Base-by-base conservation (phyloP, 2,329 filamentous ascomycete species). In the Macroventuria anomochaeta region DNA sequence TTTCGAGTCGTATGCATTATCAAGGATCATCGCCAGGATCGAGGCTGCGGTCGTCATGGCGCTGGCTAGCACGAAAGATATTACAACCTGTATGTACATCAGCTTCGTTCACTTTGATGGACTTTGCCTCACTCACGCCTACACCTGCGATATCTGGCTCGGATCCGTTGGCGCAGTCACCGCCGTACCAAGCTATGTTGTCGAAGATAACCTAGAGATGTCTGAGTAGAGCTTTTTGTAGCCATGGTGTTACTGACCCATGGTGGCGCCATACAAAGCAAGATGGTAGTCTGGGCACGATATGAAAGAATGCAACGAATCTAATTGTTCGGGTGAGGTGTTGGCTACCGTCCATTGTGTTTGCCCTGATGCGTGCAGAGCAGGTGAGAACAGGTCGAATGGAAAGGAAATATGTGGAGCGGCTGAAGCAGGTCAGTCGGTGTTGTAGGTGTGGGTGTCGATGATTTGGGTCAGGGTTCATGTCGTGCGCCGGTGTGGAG, bases 11-110 rank as follows among this genome's bases (percentile, higher is more conserved):
- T 66, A 67, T 0, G 63, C 62, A 40, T 70, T 67, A 44, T 71
- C 68, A 34, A 72, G 65, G n/a, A 71, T 41, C 61, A 71, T 70
- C 6, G 67, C 69, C 11, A 71, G 53, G n/a, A 71, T 63, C 0
- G 68, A 70, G 15, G 68, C 65, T 2, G 55, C 52, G 0, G 67
- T 71, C 2, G 69, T 70, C 62, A 71, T 64, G 38, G 64, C 55
- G 50, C 68, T 70, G 20, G 68, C 65, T 23, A 67, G 55, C 12
- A 70, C 61, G 31, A 71, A 69, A 1, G 69, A 71, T 1, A 69
- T 33, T 1, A 72, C 69, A 17, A 72, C 68, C 69, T 72, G 34
- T 17, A 15, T 1, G 5, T 10, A 5, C n/a, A n/a, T 33, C 46
- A 17, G 11, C 31, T n/a, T n/a, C n/a, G n/a, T n/a, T n/a, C n/a